phyloP scores from a whole-genome alignment of 805 yeast genomes.

The Brettanomyces nanus region DNA sequence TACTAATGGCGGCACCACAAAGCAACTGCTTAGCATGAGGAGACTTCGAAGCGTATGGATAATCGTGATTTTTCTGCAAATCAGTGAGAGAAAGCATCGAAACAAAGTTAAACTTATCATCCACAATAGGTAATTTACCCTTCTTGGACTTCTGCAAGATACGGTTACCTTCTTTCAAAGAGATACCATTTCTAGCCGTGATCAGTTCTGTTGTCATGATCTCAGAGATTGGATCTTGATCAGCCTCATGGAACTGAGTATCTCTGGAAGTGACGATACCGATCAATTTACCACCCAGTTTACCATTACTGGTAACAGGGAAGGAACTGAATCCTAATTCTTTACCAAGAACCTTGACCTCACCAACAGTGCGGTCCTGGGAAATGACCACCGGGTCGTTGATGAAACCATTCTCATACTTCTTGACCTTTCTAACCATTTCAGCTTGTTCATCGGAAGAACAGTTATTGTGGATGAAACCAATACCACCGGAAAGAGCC shows the following conservation, averaged over 20 bases:
- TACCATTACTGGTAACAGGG: slow-evolving; percentile 95
- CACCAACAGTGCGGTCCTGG: slow-evolving; percentile 70
- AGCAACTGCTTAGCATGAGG: slow-evolving; percentile 88
- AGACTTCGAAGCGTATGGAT: slow-evolving; percentile 93
- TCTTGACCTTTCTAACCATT: slow-evolving; percentile 95
- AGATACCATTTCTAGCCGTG: slow-evolving; percentile 77
- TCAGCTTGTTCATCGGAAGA: slow-evolving; percentile 95
- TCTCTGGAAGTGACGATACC: slow-evolving; percentile 98
- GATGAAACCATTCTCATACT: slow-evolving; percentile 95
- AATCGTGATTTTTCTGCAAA: slow-evolving; percentile 89
- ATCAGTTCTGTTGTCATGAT: slow-evolving; percentile 88
- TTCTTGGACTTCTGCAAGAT: slow-evolving; percentile 88
- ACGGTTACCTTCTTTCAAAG: slow-evolving; percentile 79
- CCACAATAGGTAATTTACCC: slow-evolving; percentile 95
- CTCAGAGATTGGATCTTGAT: slow-evolving; percentile 50
- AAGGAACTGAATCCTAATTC: slow-evolving; percentile 89
- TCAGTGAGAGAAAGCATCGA: slow-evolving; percentile 93
- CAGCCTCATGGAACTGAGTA: slow-evolving; percentile 85
- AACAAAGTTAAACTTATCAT: slow-evolving; percentile 63
- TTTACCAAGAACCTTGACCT: slow-evolving; percentile 64
- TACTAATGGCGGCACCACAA: slow-evolving; percentile 99
- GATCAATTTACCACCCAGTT: slow-evolving; percentile 78
- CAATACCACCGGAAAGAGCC: slow-evolving; percentile 98
- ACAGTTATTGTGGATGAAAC: slow-evolving; percentile 97
- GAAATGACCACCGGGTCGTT: slow-evolving; percentile 84